Base-by-base conservation (phyloP, 2,329 filamentous ascomycete genomes). In the Huntiella bhutanensis region DNA sequence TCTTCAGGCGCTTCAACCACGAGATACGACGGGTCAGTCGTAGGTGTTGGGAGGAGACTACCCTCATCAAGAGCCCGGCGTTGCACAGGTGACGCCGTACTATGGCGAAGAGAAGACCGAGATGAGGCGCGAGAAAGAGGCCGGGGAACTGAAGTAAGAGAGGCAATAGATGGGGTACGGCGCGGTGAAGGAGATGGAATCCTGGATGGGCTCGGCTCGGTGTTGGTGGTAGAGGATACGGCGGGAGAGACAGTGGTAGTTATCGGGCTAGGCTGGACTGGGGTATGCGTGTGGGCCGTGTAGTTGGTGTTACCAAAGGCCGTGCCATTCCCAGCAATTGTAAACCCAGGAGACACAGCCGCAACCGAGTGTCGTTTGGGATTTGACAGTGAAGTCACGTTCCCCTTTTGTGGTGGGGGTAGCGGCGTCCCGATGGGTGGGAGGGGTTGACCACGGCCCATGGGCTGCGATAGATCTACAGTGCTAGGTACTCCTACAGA, bases 361-460 rank as follows among this genome's bases (percentile, higher is more conserved):
- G 43, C 13, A 12, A 46, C 40, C 11, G 47, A 49, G 54, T 80
- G 84, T n/a, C 80, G 68, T 1, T 77, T 66, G 22, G 66, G 66
- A 28, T 28, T 28, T 11, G 19, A 15, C 49, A 67, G 71, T 12
- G 70, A 65, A 41, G 69, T 71, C 39, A 71, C 70, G 5, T 73
- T 69, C 48, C 66, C 71, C 46, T 68, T 72, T 33, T 77, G 73
- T 1, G 79, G 80, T 37, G 68, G 73, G 2, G 86, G 85, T 1
- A 93, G 67, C 3, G 86, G 85, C 39, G 72, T 77, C 2, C 85
- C 86, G 2, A 81, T 82, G 6, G 85, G 84, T 41, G 84, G 85
- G 13, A 93, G 65, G 1, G 85, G 85, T 54, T 81, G 79, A 0
- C 85, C 85, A 35, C 85, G 73, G 1, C 86, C 86, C 65, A 92